A percentile compares a stretch with the other conserved stretches of the same genome.
Conservation (phyloP, 805 yeast genomes). For the Lipomyces mesembrius region DNA sequence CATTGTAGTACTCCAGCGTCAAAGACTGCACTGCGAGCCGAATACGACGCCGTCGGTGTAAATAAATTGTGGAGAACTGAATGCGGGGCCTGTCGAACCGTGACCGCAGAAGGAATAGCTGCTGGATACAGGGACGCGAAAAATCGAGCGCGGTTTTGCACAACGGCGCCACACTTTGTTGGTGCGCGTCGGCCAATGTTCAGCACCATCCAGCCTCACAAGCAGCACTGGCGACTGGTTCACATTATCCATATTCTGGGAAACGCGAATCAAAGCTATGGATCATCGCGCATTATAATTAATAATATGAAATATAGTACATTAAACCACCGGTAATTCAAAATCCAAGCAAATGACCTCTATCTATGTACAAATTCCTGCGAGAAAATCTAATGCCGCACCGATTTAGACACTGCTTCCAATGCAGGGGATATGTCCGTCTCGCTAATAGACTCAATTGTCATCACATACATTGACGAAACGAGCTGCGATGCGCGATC, state of each 20-base stretch:
- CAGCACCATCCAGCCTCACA: no score
- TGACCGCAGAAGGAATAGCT: not conserved
- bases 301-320: not conserved
- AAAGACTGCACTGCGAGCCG: not conserved
- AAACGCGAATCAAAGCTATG: no score
- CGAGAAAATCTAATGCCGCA: conserved; percentile 15
- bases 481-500: conserved; percentile 13
- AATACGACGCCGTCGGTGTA: not conserved
- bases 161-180: not conserved
- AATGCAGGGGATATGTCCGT: conserved; percentile 22
- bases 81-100: not conserved
- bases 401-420: conserved; percentile 23
- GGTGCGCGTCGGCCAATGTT: no score
- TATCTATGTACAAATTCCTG: not conserved
- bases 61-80: not conserved
- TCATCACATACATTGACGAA: conserved; percentile 20
- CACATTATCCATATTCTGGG: no score
- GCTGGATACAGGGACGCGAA: not conserved
- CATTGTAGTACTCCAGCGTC: conserved; percentile 9
- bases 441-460: conserved; percentile 22
- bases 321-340: not conserved
- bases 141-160: not conserved
- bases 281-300: no score
- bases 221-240: no score
- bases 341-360: not conserved